Percentiles rank a stretch among this genome's conserved stretches.
Evolutionary conservation across 2,329 filamentous ascomycete species (phyloP).

Genomic region (Aspergillus sp.): DNA sequence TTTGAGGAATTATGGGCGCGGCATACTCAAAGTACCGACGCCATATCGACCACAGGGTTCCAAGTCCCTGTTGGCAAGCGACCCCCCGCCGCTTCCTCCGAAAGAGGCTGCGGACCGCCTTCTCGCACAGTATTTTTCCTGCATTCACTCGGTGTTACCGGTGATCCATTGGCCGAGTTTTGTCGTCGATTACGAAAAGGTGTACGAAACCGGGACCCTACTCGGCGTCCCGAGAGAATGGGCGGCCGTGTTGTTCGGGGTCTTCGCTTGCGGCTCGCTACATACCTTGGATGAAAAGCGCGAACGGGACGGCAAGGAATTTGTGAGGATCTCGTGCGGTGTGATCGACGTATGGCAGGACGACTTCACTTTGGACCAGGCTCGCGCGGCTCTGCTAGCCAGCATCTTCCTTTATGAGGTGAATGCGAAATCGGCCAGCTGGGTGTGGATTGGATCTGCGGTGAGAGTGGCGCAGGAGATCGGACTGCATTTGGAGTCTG

Average conservation of each 20-base stretch:
- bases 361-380: conserved; percentile 72
- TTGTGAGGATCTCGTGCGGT: conserved; percentile 68
- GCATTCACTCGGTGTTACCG: conserved; percentile 77
- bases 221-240: conserved; percentile 65
- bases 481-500: conserved; percentile 73
- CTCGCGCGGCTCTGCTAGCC: conserved; percentile 68
- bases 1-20: conserved; percentile 70
- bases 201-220: conserved; percentile 67
- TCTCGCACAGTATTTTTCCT: conserved; percentile 71
- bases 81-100: conserved; percentile 66
- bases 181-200: conserved; percentile 68
- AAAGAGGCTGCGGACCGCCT: conserved; percentile 69
- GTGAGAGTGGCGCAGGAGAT: conserved; percentile 81
- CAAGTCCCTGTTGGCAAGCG: conserved; percentile 52
- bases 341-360: conserved; percentile 81
- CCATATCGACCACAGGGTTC: conserved; percentile 59
- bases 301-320: conserved; percentile 60
- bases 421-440: conserved; percentile 81
- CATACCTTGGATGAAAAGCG: conserved; percentile 62
- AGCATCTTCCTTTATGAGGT: conserved; percentile 80
- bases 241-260: conserved; percentile 76
- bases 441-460: conserved; percentile 79
- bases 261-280: conserved; percentile 78
- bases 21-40: conserved; percentile 75
- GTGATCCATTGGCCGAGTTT: conserved; percentile 88